Percentiles rank a stretch among this genome's conserved stretches.
phyloP scores from a whole-genome alignment of 352 stramenopile genomes.

The Phytophthora litchii region DNA sequence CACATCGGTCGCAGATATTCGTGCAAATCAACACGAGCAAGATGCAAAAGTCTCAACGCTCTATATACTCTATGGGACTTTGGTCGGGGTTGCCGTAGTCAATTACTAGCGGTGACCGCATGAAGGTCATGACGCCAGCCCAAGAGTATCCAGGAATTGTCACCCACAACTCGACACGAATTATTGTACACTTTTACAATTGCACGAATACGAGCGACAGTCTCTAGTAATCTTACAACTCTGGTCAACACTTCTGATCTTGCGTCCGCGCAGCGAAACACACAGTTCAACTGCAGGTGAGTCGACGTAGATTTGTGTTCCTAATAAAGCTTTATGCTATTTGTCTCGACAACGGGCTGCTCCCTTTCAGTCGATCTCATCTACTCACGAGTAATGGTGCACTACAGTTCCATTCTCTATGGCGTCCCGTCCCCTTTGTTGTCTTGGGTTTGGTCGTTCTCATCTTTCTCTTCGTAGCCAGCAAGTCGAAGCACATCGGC shows the following conservation, averaged over 20 bases:
- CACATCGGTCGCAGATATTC: conserved; percentile 3
- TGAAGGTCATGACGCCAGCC: conserved; percentile 13
- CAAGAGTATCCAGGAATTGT: conserved; percentile 14
- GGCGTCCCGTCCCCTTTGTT: conserved; percentile 6
- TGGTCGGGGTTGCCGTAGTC: background rate
- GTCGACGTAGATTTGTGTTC: background rate
- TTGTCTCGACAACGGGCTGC: conserved; percentile 19
- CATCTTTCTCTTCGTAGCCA: conserved; percentile 29
- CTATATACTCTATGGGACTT: conserved; percentile 18
- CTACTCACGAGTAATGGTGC: conserved; percentile 20
- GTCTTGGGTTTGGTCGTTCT: conserved; percentile 17
- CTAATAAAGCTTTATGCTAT: conserved; percentile 33
- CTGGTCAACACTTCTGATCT: conserved; percentile 9
- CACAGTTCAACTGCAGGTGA: too few species aligned
- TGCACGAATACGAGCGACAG: conserved; percentile 19
- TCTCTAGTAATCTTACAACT: background rate
- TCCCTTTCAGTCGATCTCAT: background rate
- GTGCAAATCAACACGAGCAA: conserved; percentile 4
- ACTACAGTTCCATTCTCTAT: conserved; percentile 20
- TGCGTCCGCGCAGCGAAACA: background rate
- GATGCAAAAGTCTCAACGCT: conserved; percentile 1
- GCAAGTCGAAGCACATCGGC: conserved; percentile 34
- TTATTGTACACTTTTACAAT: conserved; percentile 20
- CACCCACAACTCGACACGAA: conserved; percentile 30
- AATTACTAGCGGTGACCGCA: conserved; percentile 5